Percentiles rank a stretch among this genome's conserved stretches.
phyloP scores from a whole-genome alignment of 2,329 filamentous ascomycete genomes.

The Emericellopsis cladophorae region DNA sequence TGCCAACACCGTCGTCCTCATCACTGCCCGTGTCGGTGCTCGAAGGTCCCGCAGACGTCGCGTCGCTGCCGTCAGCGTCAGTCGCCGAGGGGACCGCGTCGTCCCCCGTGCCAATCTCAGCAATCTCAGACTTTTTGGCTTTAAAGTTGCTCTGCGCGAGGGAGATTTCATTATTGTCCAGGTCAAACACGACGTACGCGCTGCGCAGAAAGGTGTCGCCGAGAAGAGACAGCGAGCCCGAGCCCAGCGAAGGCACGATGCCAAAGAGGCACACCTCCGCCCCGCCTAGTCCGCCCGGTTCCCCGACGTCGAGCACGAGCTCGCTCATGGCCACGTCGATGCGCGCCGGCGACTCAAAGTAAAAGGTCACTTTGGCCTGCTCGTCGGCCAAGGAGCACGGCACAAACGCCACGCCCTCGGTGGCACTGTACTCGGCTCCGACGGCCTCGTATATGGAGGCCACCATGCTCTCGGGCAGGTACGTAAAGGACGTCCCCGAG shows the following conservation, averaged over 20 bases:
- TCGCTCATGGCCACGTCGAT: constrained; percentile 47
- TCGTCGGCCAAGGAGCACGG: constrained; percentile 37
- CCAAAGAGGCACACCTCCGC: constrained; percentile 52
- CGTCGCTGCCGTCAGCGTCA: constrained; percentile 34
- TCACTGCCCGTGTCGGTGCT: background rate
- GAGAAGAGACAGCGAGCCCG: constrained; percentile 39
- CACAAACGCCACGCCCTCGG: constrained; percentile 45
- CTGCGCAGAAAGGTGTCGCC: constrained; percentile 66
- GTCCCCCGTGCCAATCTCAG: constrained; percentile 40
- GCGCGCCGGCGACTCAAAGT: constrained; percentile 32
- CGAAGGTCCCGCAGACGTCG: constrained; percentile 27
- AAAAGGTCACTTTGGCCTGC: constrained; percentile 31
- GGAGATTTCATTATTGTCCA: constrained; percentile 59
- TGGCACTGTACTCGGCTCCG: constrained; percentile 42
- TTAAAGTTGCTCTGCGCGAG: constrained; percentile 57
- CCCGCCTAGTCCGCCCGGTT: constrained; percentile 22
- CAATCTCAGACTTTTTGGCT: constrained; percentile 28
- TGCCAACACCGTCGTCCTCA: background rate
- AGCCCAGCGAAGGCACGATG: constrained; percentile 38
- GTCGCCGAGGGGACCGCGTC: constrained; percentile 41
- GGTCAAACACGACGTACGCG: constrained; percentile 65
- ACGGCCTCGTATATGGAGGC: constrained; percentile 44
- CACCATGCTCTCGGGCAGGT: constrained; percentile 46
- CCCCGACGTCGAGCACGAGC: constrained; percentile 38
- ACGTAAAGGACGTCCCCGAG: constrained; percentile 55